Evolutionary conservation across 2,329 filamentous ascomycete species (phyloP).

Genomic region (Xylaria sp.): DNA sequence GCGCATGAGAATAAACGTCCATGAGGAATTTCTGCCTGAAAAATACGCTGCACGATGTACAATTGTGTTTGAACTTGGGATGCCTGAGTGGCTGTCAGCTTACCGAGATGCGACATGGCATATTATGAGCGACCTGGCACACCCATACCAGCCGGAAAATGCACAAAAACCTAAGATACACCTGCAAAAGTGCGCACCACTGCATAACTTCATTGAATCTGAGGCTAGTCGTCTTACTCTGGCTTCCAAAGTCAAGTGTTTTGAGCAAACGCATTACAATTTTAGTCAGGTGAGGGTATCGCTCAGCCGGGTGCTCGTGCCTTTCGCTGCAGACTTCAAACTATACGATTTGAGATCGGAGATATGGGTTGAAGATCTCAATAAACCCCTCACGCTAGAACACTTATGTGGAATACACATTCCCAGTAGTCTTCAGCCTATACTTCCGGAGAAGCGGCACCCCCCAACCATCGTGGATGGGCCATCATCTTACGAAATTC

Average conservation of each 20-base stretch:
- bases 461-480: conserved; percentile 43
- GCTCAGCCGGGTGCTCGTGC: conserved; percentile 34
- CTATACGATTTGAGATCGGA: conserved; percentile 38
- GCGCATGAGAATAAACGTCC: conserved; percentile 50
- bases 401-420: conserved; percentile 35
- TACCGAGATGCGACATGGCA: conserved; percentile 61
- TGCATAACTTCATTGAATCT: conserved; percentile 20
- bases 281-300: conserved; percentile 37
- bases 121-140: conserved; percentile 47
- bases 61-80: conserved; percentile 57
- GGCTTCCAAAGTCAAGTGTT: conserved; percentile 42
- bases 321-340: conserved; percentile 37
- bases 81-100: conserved; percentile 49
- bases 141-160: conserved; percentile 30
- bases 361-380: conserved; percentile 37
- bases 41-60: conserved; percentile 45
- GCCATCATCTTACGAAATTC: conserved; percentile 60
- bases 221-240: conserved; percentile 30
- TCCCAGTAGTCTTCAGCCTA: conserved; percentile 26
- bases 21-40: conserved; percentile 57
- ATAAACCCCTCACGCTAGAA: conserved; percentile 36
- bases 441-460: conserved; percentile 23
- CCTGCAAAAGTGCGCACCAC: conserved; percentile 29
- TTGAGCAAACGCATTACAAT: conserved; percentile 42
- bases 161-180: conserved; percentile 24